Evolutionary conservation across 768 basidiomycete species (phyloP), one percentile per base, ranked within the genome.

Genomic region (Hypholoma sublateritium): DNA sequence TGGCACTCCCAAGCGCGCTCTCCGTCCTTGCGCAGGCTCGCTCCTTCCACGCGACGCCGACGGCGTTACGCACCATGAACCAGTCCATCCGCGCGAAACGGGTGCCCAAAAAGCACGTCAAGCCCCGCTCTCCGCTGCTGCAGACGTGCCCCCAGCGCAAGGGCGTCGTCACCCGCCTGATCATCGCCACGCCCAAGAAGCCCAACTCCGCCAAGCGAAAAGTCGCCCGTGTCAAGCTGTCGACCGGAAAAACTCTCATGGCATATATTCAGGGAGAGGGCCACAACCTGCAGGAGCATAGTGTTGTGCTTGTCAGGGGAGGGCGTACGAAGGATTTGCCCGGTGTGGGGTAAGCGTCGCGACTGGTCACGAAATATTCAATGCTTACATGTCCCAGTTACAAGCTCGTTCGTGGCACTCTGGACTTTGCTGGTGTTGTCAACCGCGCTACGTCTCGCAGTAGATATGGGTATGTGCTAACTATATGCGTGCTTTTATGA

Each of bases 151-250:
- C 90, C 6, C 95, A 98, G 75, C 84, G 86, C 65, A 97, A 97
- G 68, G 97, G 92, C 46, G 95, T 99, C 58, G 92, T 92, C 70
- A 84, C 88, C 39, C 85, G 87, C 61, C 79, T 93, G 39, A 84
- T 87, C 63, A 91, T 86, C 51, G 84, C 82, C 62, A 91, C 87
- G 65, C 97, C 97, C 21, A 97, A 94, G 79, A 99, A 99, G 69
- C 97, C 97, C 60, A 99, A 99, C 73, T 98, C 96, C 11, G 95
- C 95, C 36, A 94, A 97, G 68, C 92, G 97, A 59, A 98, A 98
- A 77, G 93, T 98, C 55, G 95, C 95, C 43, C 83, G 92, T 65
- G 88, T 99, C 63, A 96, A 96, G 76, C 79, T 99, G 55, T 83
- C 88, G 19, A 94, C 88, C 12, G 97, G 97, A 49, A 88, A 90